These are phyloP conservation scores for Punica granatum DNA, from an alignment of 345 rosid genomes.

Conservation along the genomic window DNA sequence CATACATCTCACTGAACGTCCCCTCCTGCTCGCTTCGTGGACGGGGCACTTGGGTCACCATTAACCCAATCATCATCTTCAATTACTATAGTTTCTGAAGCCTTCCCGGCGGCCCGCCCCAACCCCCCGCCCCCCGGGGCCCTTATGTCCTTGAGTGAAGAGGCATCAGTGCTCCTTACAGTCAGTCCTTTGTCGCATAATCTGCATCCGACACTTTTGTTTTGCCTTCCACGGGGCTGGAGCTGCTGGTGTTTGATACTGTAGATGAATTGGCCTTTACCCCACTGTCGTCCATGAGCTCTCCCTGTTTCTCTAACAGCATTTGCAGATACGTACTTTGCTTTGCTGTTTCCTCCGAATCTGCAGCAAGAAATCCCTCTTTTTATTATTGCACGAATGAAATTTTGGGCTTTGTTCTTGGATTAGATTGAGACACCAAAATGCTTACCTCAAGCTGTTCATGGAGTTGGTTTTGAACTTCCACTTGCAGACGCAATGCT, in stretches of 20 bases:
- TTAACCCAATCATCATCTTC: background rate
- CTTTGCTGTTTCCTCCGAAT: slow-evolving; percentile 53
- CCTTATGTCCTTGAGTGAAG: background rate
- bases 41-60: slow-evolving; percentile 1
- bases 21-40: slow-evolving; percentile 12
- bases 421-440: background rate
- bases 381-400: background rate
- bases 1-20: background rate
- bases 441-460: slow-evolving; percentile 87
- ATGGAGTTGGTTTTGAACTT: slow-evolving; percentile 89
- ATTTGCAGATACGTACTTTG: slow-evolving; percentile 39
- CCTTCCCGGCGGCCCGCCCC: too few species aligned
- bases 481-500: slow-evolving; percentile 85
- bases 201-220: slow-evolving; percentile 8
- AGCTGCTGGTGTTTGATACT: background rate
- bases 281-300: slow-evolving; percentile 20
- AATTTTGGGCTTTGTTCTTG: background rate
- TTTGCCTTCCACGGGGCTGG: background rate
- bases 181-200: slow-evolving; percentile 4
- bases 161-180: background rate
- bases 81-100: background rate
- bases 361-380: slow-evolving; percentile 22
- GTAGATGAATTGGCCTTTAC: background rate
- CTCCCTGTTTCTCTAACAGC: slow-evolving; percentile 71
- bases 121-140: slow-evolving; percentile 2